Conservation (phyloP, 768 basidiomycete species). For the Suillus subaureus region DNA sequence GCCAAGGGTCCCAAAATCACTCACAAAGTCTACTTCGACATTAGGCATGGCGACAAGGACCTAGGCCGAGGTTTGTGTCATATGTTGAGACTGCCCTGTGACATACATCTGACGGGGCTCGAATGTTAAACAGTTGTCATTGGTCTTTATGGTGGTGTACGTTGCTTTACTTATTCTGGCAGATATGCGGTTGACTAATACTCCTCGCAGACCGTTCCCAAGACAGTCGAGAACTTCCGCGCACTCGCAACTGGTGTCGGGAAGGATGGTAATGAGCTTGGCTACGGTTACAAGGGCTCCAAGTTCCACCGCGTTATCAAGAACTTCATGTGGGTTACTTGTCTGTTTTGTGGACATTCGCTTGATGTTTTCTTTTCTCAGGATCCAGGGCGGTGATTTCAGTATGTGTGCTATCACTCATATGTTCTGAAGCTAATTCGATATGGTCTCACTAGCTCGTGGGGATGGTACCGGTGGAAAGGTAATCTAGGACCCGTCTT, state of each 20-base stretch:
- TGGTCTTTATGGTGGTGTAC: slow-evolving; percentile 88
- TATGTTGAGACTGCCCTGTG: neutral
- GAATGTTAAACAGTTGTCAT: slow-evolving; percentile 59
- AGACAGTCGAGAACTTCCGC: slow-evolving; percentile 97
- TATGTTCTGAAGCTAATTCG: slow-evolving; percentile 20
- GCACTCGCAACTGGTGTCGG: slow-evolving; percentile 83
- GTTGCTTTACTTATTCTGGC: slow-evolving; percentile 18
- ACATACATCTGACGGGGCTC: slow-evolving; percentile 8
- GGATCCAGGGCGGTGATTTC: slow-evolving; percentile 99
- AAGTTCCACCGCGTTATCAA: slow-evolving; percentile 97
- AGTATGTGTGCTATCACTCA: slow-evolving; percentile 53
- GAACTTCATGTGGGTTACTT: slow-evolving; percentile 73
- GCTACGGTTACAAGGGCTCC: slow-evolving; percentile 92
- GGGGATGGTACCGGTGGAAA: slow-evolving; percentile 93
- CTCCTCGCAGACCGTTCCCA: slow-evolving; percentile 77
- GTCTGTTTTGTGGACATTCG: slow-evolving; percentile 2
- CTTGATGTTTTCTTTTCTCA: slow-evolving; percentile 28
- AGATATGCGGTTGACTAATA: neutral
- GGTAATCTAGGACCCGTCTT: slow-evolving; percentile 40
- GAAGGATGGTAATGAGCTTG: slow-evolving; percentile 65
- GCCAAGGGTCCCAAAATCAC: slow-evolving; percentile 89
- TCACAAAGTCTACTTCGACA: slow-evolving; percentile 92
- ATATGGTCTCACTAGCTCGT: slow-evolving; percentile 49
- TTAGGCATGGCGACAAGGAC: slow-evolving; percentile 87
- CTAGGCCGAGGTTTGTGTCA: slow-evolving; percentile 72